Percentiles rank a stretch among this genome's conserved stretches.
Conservation (phyloP, 1,139 yeast genomes). For the Kodamaea fungicola region DNA sequence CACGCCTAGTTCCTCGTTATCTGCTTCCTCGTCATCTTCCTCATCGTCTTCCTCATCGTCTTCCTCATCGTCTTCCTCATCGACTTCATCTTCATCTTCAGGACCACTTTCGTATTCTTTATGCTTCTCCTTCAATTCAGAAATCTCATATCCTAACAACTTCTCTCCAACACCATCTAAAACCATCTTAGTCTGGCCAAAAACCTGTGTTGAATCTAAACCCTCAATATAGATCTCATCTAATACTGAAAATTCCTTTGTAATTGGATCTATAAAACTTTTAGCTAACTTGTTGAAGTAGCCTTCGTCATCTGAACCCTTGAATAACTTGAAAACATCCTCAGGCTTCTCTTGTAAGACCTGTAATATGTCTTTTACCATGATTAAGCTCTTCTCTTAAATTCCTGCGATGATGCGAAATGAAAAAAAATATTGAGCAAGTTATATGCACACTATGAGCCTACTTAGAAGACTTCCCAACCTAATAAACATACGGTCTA, state of each 20-base stretch:
- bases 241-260: conserved; percentile 60
- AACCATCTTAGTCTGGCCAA: conserved; percentile 89
- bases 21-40: conserved; percentile 20
- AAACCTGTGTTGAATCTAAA: conserved; percentile 84
- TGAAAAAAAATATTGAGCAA: conserved; percentile 5
- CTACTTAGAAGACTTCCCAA: background rate
- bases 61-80: conserved; percentile 13
- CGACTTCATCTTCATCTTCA: conserved; percentile 17
- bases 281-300: conserved; percentile 46
- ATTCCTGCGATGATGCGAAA: conserved; percentile 2
- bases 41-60: conserved; percentile 15
- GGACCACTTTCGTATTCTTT: conserved; percentile 18
- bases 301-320: conserved; percentile 9
- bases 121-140: conserved; percentile 31
- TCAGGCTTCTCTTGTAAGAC: conserved; percentile 23
- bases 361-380: conserved; percentile 19
- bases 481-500: conserved; percentile 13
- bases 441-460: conserved; percentile 4
- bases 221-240: conserved; percentile 86
- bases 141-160: conserved; percentile 47
- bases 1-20: conserved; percentile 18
- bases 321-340: conserved; percentile 22
- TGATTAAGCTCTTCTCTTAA: conserved; percentile 4
- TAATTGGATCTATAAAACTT: conserved; percentile 60
- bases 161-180: conserved; percentile 65